Evolutionary conservation across 2,329 filamentous ascomycete species (phyloP), one percentile per base, ranked within the genome.

Genomic region (Diaporthe citriasiana): DNA sequence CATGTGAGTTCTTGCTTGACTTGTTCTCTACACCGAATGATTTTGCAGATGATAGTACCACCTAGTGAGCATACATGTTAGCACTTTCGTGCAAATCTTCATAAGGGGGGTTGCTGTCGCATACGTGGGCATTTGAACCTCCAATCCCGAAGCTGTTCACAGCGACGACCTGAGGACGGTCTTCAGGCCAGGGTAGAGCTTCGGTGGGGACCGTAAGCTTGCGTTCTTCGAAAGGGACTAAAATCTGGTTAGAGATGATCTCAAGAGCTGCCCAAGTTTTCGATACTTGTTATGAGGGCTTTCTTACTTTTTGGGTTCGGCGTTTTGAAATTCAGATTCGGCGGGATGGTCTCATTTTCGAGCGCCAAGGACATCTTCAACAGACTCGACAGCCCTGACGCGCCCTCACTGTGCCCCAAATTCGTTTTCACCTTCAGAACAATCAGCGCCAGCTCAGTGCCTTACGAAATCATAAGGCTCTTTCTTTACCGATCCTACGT

Each of bases 391-490:
- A 89, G 66, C 0, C 86, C 87, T 1, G 83, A 82, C 0, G 86
- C 84, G 0, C 81, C 83, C 76, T 88, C 87, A 0, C 78, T 77
- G 74, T 89, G 87, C 0, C 87, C 87, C 19, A 86, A 72, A 50
- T 84, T 83, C 2, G 82, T 78, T 74, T 85, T 85, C 22, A 84
- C 77, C 78, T 79, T 38, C 0, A 57, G 3, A 45, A 15, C 19
- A 8, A n/a, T 40, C 12, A 30, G 47, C 50, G 35, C n/a, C 17
- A 53, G 47, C 33, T 35, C 17, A 38, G 2, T 0, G n/a, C 1
- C 35, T 0, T 13, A 12, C 10, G 10, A 4, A 19, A 27, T 1
- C n/a, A 10, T 13, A 35, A 3, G 19, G 9, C 5, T 50, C 19
- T 12, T 15, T 4, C 76, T 75, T 71, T 69, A 82, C 77, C 15